phyloP scores from a whole-genome alignment of 768 basidiomycete species.

The Termitomyces sp. region DNA sequence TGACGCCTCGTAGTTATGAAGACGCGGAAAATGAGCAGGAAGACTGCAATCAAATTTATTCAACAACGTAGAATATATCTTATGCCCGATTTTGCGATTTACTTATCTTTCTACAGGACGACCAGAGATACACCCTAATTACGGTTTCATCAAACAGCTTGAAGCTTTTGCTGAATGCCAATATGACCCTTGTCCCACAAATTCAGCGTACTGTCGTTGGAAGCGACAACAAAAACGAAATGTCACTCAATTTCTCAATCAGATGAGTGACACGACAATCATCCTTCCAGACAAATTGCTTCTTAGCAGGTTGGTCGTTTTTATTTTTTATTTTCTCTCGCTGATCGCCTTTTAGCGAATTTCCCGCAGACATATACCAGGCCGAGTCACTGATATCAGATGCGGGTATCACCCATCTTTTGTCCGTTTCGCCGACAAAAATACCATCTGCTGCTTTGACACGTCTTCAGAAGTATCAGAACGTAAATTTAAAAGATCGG shows the following conservation, averaged over 20 bases:
- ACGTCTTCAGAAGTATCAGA: slow-evolving; percentile 29
- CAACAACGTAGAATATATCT: slow-evolving; percentile 35
- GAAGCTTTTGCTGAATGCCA: slow-evolving; percentile 46
- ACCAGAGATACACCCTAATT: slow-evolving; percentile 38
- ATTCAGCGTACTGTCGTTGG: slow-evolving; percentile 51
- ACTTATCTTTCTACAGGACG: slow-evolving; percentile 19
- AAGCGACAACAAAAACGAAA: slow-evolving; percentile 48
- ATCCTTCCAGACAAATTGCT: slow-evolving; percentile 45
- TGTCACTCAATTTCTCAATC: slow-evolving; percentile 46
- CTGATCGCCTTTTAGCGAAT: slow-evolving; percentile 34
- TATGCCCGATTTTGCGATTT: slow-evolving; percentile 4
- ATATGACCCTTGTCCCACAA: slow-evolving; percentile 35
- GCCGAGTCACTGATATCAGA: slow-evolving; percentile 45
- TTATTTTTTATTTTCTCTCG: neutral
- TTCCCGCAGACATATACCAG: slow-evolving; percentile 46
- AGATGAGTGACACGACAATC: slow-evolving; percentile 44
- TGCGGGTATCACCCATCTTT: slow-evolving; percentile 45
- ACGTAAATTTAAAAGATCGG: slow-evolving; percentile 34
- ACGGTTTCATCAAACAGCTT: slow-evolving; percentile 55
- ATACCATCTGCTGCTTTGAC: slow-evolving; percentile 24
- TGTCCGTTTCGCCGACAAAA: slow-evolving; percentile 51
- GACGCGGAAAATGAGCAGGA: slow-evolving; percentile 31
- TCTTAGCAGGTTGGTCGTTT: slow-evolving; percentile 40
- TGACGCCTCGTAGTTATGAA: slow-evolving; percentile 23
- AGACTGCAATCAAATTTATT: slow-evolving; percentile 42